Evolutionary conservation across 768 basidiomycete species (phyloP).

Genomic region (Pleurotus giganteus): DNA sequence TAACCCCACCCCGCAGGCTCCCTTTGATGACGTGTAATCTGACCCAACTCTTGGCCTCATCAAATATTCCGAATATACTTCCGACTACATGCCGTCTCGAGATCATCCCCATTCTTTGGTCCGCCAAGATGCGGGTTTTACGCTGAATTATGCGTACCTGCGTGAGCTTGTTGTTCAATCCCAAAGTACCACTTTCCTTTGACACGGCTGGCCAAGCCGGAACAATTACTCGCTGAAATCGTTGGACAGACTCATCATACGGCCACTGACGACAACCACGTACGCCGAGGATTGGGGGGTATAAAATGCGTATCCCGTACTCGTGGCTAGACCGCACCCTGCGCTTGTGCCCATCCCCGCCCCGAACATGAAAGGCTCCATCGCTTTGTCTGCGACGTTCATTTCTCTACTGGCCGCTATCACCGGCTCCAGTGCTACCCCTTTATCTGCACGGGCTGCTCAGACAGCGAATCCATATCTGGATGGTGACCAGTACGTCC

Average conservation of each 20-base stretch:
- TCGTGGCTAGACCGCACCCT: neutral
- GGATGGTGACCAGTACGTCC: slow-evolving; percentile 3
- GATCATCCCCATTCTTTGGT: neutral
- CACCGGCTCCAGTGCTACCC: slow-evolving; percentile 1
- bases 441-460: neutral
- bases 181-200: neutral
- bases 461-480: slow-evolving; percentile 7
- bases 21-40: neutral
- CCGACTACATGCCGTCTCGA: neutral
- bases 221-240: neutral
- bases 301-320: neutral
- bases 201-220: neutral
- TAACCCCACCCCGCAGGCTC: neutral
- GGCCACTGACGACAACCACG: neutral
- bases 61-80: neutral
- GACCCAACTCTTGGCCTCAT: neutral
- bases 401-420: neutral
- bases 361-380: neutral
- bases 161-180: neutral
- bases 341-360: neutral
- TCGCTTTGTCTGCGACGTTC: slow-evolving; percentile 4
- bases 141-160: neutral
- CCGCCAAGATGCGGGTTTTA: neutral
- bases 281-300: neutral
- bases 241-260: neutral